Percentiles rank a stretch among this genome's conserved stretches.
phyloP scores from a whole-genome alignment of 768 basidiomycete genomes.

The Chiua virens region DNA sequence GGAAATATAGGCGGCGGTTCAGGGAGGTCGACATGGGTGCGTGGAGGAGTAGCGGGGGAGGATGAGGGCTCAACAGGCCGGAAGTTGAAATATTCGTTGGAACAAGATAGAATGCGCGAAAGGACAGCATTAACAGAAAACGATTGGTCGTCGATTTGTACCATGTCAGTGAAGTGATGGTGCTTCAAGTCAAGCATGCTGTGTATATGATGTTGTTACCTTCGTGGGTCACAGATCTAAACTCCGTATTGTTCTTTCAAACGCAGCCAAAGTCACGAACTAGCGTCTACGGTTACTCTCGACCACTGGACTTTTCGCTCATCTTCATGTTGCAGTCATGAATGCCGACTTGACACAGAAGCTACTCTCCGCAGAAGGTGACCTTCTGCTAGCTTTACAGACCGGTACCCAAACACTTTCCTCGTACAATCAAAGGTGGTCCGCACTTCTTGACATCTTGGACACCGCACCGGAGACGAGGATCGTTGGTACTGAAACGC shows the following conservation, averaged over 20 bases:
- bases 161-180: too few species aligned
- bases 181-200: too few species aligned
- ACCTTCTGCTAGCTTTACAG: not conserved
- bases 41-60: not conserved
- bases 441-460: not conserved
- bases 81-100: not conserved
- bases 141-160: too few species aligned
- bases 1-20: slow-evolving; percentile 3
- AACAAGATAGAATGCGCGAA: not conserved
- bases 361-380: not conserved
- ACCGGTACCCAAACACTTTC: not conserved
- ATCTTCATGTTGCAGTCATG: not conserved
- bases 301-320: too few species aligned
- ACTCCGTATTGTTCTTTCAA: too few species aligned
- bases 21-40: not conserved
- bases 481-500: not conserved
- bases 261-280: too few species aligned
- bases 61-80: not conserved
- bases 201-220: too few species aligned
- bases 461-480: not conserved
- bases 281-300: too few species aligned
- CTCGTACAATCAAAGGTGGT: slow-evolving; percentile 1
- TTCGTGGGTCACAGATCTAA: too few species aligned
- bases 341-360: slow-evolving; percentile 1
- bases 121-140: not conserved